A percentile compares a stretch with the other conserved stretches of the same genome.
These are phyloP conservation scores for Lophiostoma macrostomum DNA, from an alignment of 495 filamentous ascomycete genomes.

Conservation along the genomic window DNA sequence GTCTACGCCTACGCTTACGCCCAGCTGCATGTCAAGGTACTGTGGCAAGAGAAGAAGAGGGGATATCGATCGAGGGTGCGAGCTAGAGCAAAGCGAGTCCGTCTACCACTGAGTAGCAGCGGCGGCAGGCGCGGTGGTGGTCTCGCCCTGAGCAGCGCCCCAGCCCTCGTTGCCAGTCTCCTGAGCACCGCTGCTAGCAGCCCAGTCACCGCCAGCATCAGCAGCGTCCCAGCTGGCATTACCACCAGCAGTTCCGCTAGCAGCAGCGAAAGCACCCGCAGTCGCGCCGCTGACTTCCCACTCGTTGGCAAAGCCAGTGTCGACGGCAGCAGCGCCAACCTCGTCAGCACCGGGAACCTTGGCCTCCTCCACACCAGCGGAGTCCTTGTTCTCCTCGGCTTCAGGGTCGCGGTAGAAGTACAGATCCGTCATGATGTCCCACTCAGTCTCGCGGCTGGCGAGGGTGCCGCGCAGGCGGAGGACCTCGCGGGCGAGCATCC, in stretches of 20 bases:
- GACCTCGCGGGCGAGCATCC: slow-evolving; percentile 99
- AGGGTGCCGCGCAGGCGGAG: slow-evolving; percentile 96
- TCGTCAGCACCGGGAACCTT: slow-evolving; percentile 78
- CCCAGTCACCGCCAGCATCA: slow-evolving; percentile 69
- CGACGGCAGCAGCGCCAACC: slow-evolving; percentile 72
- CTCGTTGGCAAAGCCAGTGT: slow-evolving; percentile 73
- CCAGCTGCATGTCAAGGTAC: too few species aligned
- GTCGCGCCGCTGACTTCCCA: slow-evolving; percentile 68
- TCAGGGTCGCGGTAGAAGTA: slow-evolving; percentile 99
- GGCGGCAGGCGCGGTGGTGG: slow-evolving; percentile 43
- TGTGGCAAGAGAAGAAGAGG: too few species aligned
- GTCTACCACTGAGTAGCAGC: slow-evolving; percentile 59
- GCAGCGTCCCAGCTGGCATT: slow-evolving; percentile 82
- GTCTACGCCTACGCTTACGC: too few species aligned
- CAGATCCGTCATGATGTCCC: slow-evolving; percentile 98
- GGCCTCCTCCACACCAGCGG: slow-evolving; percentile 44
- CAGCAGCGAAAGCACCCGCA: slow-evolving; percentile 60
- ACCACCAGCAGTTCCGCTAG: slow-evolving; percentile 54
- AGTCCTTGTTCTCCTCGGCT: slow-evolving; percentile 93
- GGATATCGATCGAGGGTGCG: not conserved
- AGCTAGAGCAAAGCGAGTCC: not conserved
- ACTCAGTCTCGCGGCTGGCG: slow-evolving; percentile 87
- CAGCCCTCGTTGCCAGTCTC: slow-evolving; percentile 59
- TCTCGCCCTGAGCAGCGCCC: slow-evolving; percentile 52
- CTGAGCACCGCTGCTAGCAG: slow-evolving; percentile 49